These are phyloP conservation scores for Escallonia herrerae DNA, from an alignment of 129 eudicot species.

Conservation along the genomic window DNA sequence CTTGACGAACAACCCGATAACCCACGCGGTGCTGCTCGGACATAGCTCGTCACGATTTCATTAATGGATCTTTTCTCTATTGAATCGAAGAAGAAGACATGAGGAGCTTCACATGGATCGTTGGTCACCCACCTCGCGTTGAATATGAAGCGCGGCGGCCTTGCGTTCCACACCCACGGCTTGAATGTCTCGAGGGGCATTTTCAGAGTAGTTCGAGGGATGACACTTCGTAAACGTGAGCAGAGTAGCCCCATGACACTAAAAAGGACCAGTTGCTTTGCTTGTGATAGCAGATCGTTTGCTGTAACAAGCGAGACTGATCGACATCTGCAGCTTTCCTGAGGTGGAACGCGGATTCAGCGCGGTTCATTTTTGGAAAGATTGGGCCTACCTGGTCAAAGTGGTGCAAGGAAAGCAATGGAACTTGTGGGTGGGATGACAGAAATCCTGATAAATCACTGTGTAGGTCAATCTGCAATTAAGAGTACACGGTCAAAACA, in stretches of 20 bases:
- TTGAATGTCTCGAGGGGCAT: conserved; percentile 28
- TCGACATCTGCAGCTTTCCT: conserved; percentile 26
- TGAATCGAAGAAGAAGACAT: conserved; percentile 26
- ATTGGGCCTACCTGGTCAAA: conserved; percentile 18
- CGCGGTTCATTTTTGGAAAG: conserved; percentile 26
- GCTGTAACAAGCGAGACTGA: conserved; percentile 26
- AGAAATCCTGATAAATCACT: conserved; percentile 33
- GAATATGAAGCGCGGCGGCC: conserved; percentile 13
- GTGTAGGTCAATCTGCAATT: conserved; percentile 28
- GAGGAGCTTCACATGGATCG: conserved; percentile 38
- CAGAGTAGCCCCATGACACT: conserved; percentile 32
- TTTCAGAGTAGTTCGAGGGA: conserved; percentile 13
- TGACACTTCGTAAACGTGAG: conserved; percentile 17
- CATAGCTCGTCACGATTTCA: conserved; percentile 20
- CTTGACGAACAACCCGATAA: conserved; percentile 21
- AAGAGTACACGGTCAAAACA: no score
- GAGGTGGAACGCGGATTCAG: conserved; percentile 18
- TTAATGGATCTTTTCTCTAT: background rate
- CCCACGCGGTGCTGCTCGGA: conserved; percentile 15
- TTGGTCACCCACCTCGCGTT: conserved; percentile 15
- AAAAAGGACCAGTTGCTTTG: conserved; percentile 21
- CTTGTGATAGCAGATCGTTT: conserved; percentile 24
- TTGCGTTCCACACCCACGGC: conserved; percentile 8
- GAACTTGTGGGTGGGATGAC: conserved; percentile 33
- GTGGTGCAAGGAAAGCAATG: conserved; percentile 27